Conservation (phyloP, 2,329 filamentous ascomycete species). For the Apiospora sp. region DNA sequence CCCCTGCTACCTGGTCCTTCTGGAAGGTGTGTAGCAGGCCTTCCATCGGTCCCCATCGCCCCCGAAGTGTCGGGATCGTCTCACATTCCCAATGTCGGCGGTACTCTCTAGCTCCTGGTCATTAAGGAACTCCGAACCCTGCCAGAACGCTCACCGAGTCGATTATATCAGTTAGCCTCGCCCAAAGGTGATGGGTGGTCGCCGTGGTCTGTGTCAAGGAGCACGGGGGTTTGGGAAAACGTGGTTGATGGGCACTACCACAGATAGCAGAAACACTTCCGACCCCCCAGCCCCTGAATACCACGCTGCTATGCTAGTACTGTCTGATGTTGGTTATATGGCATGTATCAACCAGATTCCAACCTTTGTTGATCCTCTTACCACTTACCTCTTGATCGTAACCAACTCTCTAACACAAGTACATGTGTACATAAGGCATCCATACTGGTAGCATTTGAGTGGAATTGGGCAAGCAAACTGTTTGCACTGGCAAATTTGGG, state of each 20-base stretch:
- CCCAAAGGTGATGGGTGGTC: neutral
- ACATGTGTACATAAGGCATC: neutral
- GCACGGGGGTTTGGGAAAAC: constrained; percentile 8
- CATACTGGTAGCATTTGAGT: neutral
- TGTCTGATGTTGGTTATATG: constrained; percentile 7
- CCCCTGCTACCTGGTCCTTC: neutral
- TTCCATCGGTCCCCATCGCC: constrained; percentile 19
- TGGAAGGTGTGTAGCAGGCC: constrained; percentile 9
- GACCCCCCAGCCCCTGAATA: constrained; percentile 7
- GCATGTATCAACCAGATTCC: constrained; percentile 8
- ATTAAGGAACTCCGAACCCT: constrained; percentile 11
- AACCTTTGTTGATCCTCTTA: neutral
- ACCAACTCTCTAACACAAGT: neutral
- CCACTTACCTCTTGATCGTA: neutral
- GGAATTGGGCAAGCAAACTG: constrained; percentile 11
- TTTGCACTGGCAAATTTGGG: neutral
- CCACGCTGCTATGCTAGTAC: neutral
- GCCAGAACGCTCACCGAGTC: constrained; percentile 15
- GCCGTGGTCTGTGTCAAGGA: constrained; percentile 11
- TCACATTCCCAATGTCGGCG: constrained; percentile 4
- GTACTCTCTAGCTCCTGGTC: neutral
- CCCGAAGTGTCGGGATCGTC: constrained; percentile 18
- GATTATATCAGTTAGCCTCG: constrained; percentile 9
- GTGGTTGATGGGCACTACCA: constrained; percentile 12
- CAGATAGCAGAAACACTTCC: constrained; percentile 9